phyloP scores from a whole-genome alignment of 2,329 filamentous ascomycete genomes.

The Amauroascus verrucosus region DNA sequence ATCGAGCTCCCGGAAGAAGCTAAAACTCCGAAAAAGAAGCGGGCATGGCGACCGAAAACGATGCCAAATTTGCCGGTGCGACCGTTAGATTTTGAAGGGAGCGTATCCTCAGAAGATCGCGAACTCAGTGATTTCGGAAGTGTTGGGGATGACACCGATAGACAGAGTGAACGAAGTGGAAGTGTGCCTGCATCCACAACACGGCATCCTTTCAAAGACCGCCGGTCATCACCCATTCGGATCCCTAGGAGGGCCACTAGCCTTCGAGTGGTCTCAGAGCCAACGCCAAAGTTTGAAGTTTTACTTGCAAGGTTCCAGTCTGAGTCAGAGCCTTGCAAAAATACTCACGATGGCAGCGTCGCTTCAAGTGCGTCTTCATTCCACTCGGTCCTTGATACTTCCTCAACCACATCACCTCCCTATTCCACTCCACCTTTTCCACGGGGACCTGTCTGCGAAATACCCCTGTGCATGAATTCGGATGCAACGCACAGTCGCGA shows the following conservation, averaged over 20 bases:
- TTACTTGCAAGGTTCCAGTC: constrained; percentile 32
- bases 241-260: constrained; percentile 10
- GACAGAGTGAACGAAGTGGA: constrained; percentile 2
- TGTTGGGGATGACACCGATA: constrained; percentile 2
- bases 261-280: constrained; percentile 23
- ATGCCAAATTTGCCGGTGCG: constrained; percentile 6
- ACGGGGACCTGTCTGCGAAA: constrained; percentile 13
- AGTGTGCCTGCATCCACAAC: not conserved
- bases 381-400: constrained; percentile 26
- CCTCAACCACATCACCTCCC: constrained; percentile 17
- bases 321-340: constrained; percentile 20
- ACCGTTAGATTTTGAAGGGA: constrained; percentile 11
- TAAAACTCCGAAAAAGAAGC: constrained; percentile 54
- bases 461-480: constrained; percentile 11
- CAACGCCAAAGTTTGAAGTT: constrained; percentile 27
- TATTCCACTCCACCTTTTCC: constrained; percentile 18
- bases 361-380: constrained; percentile 37
- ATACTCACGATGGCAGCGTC: constrained; percentile 22
- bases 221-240: constrained; percentile 12
- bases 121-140: constrained; percentile 28
- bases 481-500: constrained; percentile 21
- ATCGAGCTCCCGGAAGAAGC: constrained; percentile 62
- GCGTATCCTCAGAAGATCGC: constrained; percentile 4
- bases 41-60: constrained; percentile 55
- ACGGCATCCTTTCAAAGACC: not conserved